Evolutionary conservation across 345 rosid genomes (phyloP), one percentile per base, ranked within the genome.

Genomic region (Draba incana): DNA sequence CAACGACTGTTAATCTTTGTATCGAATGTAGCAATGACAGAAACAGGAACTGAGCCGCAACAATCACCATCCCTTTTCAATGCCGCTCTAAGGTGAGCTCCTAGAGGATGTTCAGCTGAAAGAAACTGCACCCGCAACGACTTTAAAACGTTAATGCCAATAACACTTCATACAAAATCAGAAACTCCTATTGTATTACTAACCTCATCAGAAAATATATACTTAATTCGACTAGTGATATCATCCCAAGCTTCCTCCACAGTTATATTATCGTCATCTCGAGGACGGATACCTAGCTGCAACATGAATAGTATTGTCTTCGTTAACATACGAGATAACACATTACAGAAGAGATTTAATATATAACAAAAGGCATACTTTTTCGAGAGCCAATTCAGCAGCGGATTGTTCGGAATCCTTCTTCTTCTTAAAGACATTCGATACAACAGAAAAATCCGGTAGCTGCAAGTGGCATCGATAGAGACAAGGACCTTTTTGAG

Each of bases 341-440:
- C 10, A 57, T 6, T 5, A 59, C 39, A 71, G 2, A 44, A 43
- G 57, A 48, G 14, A 51, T 2, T 48, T 10, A 20, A 6, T 16
- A 57, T 4, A 68, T 50, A 68, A 5, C 10, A 57, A 35, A 57
- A 16, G 20, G 6, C 70, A 37, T 71, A 88, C 98, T 90, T 78
- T 86, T 37, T 84, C 78, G n/a, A 93, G 58, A 48, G 96, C 98
- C 76, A 83, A 70, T 81, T 93, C 84, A 48, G 97, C 97, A 72
- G 97, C 97, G 80, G 84, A 83, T 64, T 87, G 98, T 80, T 93
- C 97, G 0, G 98, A 89, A 15, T 93, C 97, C 77, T 93, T 90
- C 81, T 93, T 93, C 80, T 81, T 93, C 75, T 70, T 84, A 49
- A 75, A 90, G 5, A 75, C 77, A 16, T 61, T 87, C 0, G 97